Evolutionary conservation across 176 grass and related monocot species (phyloP).

Genomic region (Musa itinerans): DNA sequence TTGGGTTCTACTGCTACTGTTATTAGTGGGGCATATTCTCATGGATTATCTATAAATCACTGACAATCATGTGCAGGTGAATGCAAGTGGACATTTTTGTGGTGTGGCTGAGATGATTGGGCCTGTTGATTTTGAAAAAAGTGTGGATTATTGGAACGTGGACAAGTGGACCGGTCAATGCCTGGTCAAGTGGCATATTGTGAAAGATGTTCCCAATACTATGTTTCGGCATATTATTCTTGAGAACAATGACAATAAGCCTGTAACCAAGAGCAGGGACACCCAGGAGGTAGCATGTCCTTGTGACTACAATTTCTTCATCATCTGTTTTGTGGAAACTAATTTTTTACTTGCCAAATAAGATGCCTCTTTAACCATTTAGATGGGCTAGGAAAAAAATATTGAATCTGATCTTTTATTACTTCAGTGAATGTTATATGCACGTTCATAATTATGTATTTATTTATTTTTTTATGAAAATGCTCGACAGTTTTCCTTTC

Average conservation of each 20-base stretch:
- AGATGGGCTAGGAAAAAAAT: too few species aligned
- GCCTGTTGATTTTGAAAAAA: constrained; percentile 68
- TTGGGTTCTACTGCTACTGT: background rate
- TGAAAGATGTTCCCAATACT: constrained; percentile 78
- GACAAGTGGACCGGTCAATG: constrained; percentile 73
- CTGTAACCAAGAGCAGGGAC: constrained; percentile 67
- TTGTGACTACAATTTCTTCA: too few species aligned
- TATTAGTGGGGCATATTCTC: background rate
- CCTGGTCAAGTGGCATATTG: constrained; percentile 66
- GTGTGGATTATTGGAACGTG: constrained; percentile 70
- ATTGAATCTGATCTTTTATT: too few species aligned
- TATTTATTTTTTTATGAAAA: too few species aligned
- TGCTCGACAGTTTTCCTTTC: too few species aligned
- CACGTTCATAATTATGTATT: too few species aligned
- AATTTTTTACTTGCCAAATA: too few species aligned
- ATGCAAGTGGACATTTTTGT: constrained; percentile 72
- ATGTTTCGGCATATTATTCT: constrained; percentile 74
- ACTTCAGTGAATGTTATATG: too few species aligned
- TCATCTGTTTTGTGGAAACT: too few species aligned
- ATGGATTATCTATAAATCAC: too few species aligned
- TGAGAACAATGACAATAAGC: constrained; percentile 71
- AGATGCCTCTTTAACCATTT: too few species aligned
- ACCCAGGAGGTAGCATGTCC: constrained; percentile 47
- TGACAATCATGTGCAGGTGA: constrained; percentile 35
- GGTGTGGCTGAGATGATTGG: constrained; percentile 78